A percentile compares a stretch with the other conserved stretches of the same genome.
Conservation (phyloP, 129 eudicot species). For the Artemisia annua region DNA sequence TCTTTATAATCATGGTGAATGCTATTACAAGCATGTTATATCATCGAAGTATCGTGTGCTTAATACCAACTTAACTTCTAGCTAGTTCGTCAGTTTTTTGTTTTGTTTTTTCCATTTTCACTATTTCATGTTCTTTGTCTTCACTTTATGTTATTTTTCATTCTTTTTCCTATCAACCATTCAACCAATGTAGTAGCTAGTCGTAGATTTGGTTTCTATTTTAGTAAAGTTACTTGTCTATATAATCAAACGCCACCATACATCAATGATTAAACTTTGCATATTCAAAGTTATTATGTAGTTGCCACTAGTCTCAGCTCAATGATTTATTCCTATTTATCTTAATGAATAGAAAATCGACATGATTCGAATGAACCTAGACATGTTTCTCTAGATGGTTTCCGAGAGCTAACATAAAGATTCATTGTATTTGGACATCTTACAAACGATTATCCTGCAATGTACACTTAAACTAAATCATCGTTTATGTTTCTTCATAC, state of each 20-base stretch:
- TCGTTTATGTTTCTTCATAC: too few relatives aligned
- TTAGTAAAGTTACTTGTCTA: neutral
- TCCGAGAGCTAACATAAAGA: neutral
- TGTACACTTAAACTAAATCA: neutral
- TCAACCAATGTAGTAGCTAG: neutral
- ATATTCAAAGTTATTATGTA: neutral
- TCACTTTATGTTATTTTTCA: neutral
- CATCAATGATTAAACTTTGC: neutral
- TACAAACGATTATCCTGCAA: neutral
- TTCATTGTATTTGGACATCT: slow-evolving; percentile 16
- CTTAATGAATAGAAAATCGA: neutral
- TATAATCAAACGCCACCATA: neutral
- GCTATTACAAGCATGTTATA: too few relatives aligned
- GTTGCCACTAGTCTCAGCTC: too few relatives aligned
- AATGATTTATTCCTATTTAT: neutral
- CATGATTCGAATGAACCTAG: slow-evolving; percentile 16
- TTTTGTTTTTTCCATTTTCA: too few relatives aligned
- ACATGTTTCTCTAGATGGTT: neutral
- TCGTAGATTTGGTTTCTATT: neutral
- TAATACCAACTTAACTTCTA: too few relatives aligned
- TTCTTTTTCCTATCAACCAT: too few relatives aligned
- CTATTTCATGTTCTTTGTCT: too few relatives aligned
- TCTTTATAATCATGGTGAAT: too few relatives aligned
- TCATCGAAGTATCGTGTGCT: too few relatives aligned
- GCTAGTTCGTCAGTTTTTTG: too few relatives aligned